Conservation (phyloP, 306 rosid species). For the Notholithocarpus densiflorus region DNA sequence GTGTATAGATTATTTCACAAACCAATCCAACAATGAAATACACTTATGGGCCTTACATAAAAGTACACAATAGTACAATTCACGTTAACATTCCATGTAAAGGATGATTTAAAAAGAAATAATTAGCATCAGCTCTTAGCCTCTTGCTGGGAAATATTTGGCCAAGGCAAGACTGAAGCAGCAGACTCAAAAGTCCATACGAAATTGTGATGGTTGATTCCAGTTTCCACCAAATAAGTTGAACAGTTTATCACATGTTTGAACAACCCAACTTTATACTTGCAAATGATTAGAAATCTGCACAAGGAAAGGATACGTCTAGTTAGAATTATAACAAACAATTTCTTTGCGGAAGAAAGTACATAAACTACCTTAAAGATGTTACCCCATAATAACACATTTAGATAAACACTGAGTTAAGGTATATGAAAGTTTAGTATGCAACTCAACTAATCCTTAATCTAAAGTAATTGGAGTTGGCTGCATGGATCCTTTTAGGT, state of each 20-base stretch:
- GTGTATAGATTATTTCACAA: conserved; percentile 33
- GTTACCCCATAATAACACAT: background rate
- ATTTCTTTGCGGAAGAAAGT: background rate
- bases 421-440: background rate
- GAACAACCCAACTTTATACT: conserved; percentile 26
- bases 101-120: conserved; percentile 7
- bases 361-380: background rate
- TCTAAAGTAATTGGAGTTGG: background rate
- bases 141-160: conserved; percentile 16
- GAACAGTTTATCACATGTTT: conserved; percentile 3
- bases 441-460: background rate
- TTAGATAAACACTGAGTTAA: background rate
- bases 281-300: conserved; percentile 35
- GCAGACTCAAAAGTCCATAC: conserved; percentile 1
- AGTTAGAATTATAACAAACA: background rate
- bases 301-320: conserved; percentile 23
- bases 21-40: conserved; percentile 34
- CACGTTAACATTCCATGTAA: conserved; percentile 25
- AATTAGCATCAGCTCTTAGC: conserved; percentile 30
- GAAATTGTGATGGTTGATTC: conserved; percentile 19
- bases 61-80: conserved; percentile 36
- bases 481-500: background rate
- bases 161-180: conserved; percentile 21
- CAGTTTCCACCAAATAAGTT: conserved; percentile 26
- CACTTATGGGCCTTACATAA: conserved; percentile 33